phyloP scores from a whole-genome alignment of 1,284 basidiomycete genomes.

The Anthracocystis walkeri region DNA sequence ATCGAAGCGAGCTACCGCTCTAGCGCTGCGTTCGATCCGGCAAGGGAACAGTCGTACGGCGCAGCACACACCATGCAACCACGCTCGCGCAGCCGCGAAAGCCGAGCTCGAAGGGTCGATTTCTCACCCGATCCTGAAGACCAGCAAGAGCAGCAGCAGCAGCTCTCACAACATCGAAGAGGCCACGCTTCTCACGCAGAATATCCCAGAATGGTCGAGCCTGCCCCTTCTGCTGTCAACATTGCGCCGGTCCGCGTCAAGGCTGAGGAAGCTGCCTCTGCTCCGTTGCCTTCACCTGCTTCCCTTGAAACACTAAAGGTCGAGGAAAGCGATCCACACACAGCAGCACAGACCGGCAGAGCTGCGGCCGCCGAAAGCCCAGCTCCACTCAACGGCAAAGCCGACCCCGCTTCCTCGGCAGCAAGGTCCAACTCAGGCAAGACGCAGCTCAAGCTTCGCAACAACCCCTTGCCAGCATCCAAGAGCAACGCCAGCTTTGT shows the following conservation, averaged over 20 bases:
- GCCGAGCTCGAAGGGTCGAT: slow-evolving; percentile 15
- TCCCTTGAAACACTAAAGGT: not conserved
- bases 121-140: slow-evolving; percentile 34
- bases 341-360: not conserved
- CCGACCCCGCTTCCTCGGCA: slow-evolving; percentile 3
- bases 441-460: slow-evolving; percentile 49
- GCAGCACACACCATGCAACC: not conserved
- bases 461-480: slow-evolving; percentile 51
- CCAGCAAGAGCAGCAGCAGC: slow-evolving; percentile 11
- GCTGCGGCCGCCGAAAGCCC: slow-evolving; percentile 2
- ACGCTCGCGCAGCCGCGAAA: slow-evolving; percentile 18
- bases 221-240: not conserved
- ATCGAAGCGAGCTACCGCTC: slow-evolving; percentile 14
- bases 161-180: not conserved
- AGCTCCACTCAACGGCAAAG: slow-evolving; percentile 11
- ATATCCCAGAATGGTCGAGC: not conserved
- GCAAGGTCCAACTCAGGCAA: slow-evolving; percentile 27
- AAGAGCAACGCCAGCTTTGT: slow-evolving; percentile 44
- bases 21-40: slow-evolving; percentile 31
- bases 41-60: slow-evolving; percentile 22
- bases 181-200: not conserved
- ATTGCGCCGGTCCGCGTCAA: slow-evolving; percentile 26
- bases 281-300: slow-evolving; percentile 8
- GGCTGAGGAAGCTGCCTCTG: slow-evolving; percentile 20
- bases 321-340: not conserved